These are phyloP conservation scores for Catharanthus roseus DNA, from an alignment of 257 asterid species.

Conservation along the genomic window DNA sequence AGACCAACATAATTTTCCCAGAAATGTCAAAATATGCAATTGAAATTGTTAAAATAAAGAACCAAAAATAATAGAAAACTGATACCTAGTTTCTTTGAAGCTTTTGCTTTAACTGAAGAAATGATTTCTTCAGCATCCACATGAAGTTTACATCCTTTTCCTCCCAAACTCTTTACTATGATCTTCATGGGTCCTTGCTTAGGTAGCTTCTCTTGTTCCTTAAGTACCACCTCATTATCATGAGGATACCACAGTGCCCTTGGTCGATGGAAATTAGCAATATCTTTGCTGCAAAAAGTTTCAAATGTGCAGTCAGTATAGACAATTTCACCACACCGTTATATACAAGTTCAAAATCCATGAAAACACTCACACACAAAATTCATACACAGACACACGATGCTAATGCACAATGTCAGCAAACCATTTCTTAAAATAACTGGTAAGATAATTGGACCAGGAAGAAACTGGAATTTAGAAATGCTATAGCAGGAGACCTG, in stretches of 20 bases:
- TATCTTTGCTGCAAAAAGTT: conserved; percentile 75
- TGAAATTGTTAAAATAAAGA: conserved; percentile 13
- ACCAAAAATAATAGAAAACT: conserved; percentile 13
- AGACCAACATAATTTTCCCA: conserved; percentile 9
- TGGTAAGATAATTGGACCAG: background rate
- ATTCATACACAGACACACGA: too few relatives aligned
- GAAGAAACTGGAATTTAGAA: background rate
- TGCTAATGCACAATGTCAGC: background rate
- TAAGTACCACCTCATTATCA: conserved; percentile 84
- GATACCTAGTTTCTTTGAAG: conserved; percentile 87
- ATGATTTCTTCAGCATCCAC: conserved; percentile 86
- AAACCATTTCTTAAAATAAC: background rate
- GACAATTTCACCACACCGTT: background rate
- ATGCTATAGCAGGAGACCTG: background rate
- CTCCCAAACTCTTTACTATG: conserved; percentile 95
- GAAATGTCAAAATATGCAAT: background rate
- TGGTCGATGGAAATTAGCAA: conserved; percentile 97
- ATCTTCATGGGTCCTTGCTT: conserved; percentile 83
- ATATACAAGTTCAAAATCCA: background rate
- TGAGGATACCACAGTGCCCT: conserved; percentile 97
- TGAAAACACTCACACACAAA: background rate
- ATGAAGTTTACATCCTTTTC: conserved; percentile 94
- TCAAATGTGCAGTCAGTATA: conserved; percentile 22
- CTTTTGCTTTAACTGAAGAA: conserved; percentile 81
- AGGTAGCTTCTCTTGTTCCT: conserved; percentile 66